These are phyloP conservation scores for Meredithiella fracta DNA, from an alignment of 2,329 filamentous ascomycete species.

Conservation along the genomic window DNA sequence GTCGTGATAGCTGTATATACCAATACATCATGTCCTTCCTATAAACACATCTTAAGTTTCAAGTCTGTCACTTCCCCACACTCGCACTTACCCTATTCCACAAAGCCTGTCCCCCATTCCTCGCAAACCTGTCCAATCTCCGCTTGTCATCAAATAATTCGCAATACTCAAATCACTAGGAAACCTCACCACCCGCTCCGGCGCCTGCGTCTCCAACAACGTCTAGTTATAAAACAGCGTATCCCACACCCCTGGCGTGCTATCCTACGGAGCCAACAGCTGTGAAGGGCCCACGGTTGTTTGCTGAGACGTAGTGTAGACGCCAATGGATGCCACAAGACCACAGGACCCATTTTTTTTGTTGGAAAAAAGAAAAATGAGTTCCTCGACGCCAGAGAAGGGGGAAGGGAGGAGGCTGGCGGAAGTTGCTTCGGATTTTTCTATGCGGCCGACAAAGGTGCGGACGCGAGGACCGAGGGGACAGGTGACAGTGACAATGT, in stretches of 20 bases:
- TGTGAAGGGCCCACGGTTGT: slow-evolving; percentile 26
- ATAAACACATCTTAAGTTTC: too few species aligned
- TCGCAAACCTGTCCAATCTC: slow-evolving; percentile 24
- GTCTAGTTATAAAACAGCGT: slow-evolving; percentile 32
- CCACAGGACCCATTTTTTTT: slow-evolving; percentile 37
- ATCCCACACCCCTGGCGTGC: slow-evolving; percentile 37
- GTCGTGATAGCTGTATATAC: too few species aligned
- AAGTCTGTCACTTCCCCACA: not conserved
- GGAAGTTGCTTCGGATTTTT: slow-evolving; percentile 25
- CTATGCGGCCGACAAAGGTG: slow-evolving; percentile 35
- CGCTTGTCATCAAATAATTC: slow-evolving; percentile 22
- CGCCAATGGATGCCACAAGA: slow-evolving; percentile 37
- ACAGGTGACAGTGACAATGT: slow-evolving; percentile 31
- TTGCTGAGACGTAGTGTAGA: slow-evolving; percentile 36
- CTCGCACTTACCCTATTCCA: slow-evolving; percentile 28
- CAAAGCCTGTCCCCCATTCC: slow-evolving; percentile 20
- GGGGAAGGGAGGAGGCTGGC: slow-evolving; percentile 28
- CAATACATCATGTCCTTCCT: too few species aligned
- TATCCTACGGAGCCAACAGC: slow-evolving; percentile 32
- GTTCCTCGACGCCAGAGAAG: slow-evolving; percentile 28
- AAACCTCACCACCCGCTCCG: slow-evolving; percentile 24
- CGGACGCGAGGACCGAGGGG: slow-evolving; percentile 30
- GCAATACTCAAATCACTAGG: slow-evolving; percentile 26
- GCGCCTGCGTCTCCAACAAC: slow-evolving; percentile 19
- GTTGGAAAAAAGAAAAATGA: slow-evolving; percentile 32